Percentiles rank a stretch among this genome's conserved stretches.
phyloP scores from a whole-genome alignment of 768 basidiomycete species.

The Sarcomyxa edulis region DNA sequence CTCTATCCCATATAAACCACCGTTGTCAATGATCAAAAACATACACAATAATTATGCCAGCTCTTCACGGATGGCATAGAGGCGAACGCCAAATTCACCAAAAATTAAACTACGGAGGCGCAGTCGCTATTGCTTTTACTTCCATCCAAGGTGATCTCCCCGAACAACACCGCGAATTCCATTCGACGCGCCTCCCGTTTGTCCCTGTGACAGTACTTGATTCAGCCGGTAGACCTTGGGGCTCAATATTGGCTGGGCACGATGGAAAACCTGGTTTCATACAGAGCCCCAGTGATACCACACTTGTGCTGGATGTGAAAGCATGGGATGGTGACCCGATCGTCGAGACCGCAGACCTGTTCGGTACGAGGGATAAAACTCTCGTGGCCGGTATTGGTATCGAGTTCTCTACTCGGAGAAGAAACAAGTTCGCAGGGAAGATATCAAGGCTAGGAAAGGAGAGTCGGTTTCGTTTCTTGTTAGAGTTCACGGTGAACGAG shows the following conservation, averaged over 20 bases:
- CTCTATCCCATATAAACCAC: too few relatives aligned
- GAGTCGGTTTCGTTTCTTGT: slow-evolving; percentile 20
- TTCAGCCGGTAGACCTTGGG: slow-evolving; percentile 24
- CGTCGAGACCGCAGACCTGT: slow-evolving; percentile 23
- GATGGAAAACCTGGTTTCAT: slow-evolving; percentile 22
- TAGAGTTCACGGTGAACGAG: slow-evolving; percentile 46
- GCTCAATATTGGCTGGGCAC: slow-evolving; percentile 22
- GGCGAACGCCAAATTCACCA: slow-evolving; percentile 22
- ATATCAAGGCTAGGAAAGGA: slow-evolving; percentile 26
- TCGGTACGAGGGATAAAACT: slow-evolving; percentile 15
- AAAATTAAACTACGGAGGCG: slow-evolving; percentile 16
- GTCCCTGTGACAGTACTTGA: slow-evolving; percentile 26
- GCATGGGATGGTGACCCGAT: slow-evolving; percentile 44
- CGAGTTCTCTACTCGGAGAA: slow-evolving; percentile 48
- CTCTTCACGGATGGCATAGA: slow-evolving; percentile 18
- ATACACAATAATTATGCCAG: slow-evolving; percentile 9
- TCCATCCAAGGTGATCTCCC: slow-evolving; percentile 19
- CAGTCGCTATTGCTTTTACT: slow-evolving; percentile 16
- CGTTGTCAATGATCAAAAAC: too few relatives aligned
- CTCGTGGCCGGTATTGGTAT: slow-evolving; percentile 56
- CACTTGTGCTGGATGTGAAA: slow-evolving; percentile 15
- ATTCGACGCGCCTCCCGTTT: slow-evolving; percentile 21
- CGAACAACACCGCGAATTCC: slow-evolving; percentile 26
- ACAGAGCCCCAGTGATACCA: slow-evolving; percentile 15
- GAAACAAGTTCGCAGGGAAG: slow-evolving; percentile 59